Evolutionary conservation across 2,329 filamentous ascomycete genomes (phyloP).

Genomic region (Microdochium paspali): DNA sequence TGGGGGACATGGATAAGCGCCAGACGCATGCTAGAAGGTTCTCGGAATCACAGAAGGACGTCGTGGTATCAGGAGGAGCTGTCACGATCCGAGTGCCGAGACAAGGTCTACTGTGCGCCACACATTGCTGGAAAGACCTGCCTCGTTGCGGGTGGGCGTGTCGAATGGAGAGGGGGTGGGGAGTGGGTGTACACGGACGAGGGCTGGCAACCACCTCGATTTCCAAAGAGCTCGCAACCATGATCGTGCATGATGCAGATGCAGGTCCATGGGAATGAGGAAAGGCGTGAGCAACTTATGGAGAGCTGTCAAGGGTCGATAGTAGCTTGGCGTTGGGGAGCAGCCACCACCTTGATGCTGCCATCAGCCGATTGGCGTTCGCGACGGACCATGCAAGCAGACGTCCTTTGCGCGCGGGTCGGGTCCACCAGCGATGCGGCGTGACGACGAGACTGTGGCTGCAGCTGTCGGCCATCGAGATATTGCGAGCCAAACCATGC

Average conservation of each 20-base stretch:
- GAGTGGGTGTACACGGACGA: slow-evolving; percentile 2
- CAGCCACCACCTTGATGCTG: slow-evolving; percentile 3
- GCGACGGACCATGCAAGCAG: background rate
- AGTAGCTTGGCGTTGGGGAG: slow-evolving; percentile 7
- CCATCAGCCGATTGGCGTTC: background rate
- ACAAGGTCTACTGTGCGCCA: background rate
- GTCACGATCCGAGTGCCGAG: background rate
- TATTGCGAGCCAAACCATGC: too few species aligned
- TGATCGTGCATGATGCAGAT: slow-evolving; percentile 21
- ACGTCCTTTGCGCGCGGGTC: too few species aligned
- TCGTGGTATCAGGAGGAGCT: background rate
- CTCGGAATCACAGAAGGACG: too few species aligned
- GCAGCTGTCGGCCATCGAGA: too few species aligned
- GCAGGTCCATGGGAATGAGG: slow-evolving; percentile 32
- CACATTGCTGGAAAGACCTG: background rate
- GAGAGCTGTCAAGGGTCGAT: slow-evolving; percentile 9
- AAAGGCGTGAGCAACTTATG: slow-evolving; percentile 20
- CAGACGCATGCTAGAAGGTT: background rate
- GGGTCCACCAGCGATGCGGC: too few species aligned
- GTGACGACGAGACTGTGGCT: too few species aligned
- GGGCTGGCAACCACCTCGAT: slow-evolving; percentile 1
- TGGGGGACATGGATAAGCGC: background rate
- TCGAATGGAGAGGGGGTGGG: background rate
- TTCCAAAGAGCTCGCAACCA: slow-evolving; percentile 2
- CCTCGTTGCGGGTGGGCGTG: too few species aligned